These are phyloP conservation scores for Fraxinus floribunda DNA, from an alignment of 305 asterid genomes.

Conservation along the genomic window DNA sequence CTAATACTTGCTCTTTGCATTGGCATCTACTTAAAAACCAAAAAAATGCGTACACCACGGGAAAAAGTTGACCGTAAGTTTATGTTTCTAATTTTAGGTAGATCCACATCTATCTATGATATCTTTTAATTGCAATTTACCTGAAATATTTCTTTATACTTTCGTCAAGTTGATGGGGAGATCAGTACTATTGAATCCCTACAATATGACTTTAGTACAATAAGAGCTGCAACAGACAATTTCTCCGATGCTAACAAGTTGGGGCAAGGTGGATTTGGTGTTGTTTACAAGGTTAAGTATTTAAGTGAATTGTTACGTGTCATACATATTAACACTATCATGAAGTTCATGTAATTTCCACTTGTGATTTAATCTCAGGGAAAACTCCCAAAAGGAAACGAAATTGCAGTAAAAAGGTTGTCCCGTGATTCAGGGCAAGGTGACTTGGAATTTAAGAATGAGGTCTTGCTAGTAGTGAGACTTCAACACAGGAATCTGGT, in stretches of 20 bases:
- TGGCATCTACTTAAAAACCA: constrained; percentile 11
- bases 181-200: background rate
- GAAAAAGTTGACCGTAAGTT: background rate
- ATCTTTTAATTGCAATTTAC: background rate
- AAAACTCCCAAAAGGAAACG: background rate
- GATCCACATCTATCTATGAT: background rate
- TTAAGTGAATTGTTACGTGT: too few relatives aligned
- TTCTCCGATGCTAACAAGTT: background rate
- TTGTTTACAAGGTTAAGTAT: background rate
- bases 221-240: background rate
- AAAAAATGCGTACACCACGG: background rate
- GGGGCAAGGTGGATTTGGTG: background rate
- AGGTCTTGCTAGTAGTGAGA: background rate
- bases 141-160: background rate
- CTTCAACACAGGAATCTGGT: constrained; percentile 26
- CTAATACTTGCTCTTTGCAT: constrained; percentile 1
- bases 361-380: background rate
- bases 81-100: background rate
- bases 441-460: background rate
- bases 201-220: background rate
- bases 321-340: too few relatives aligned
- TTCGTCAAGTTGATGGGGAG: background rate
- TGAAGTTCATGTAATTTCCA: too few relatives aligned
- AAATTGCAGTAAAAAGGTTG: constrained; percentile 23
- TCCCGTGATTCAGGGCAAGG: constrained; percentile 15